phyloP scores from a whole-genome alignment of 108 stramenopile species.

The Skeletonema costatum region DNA sequence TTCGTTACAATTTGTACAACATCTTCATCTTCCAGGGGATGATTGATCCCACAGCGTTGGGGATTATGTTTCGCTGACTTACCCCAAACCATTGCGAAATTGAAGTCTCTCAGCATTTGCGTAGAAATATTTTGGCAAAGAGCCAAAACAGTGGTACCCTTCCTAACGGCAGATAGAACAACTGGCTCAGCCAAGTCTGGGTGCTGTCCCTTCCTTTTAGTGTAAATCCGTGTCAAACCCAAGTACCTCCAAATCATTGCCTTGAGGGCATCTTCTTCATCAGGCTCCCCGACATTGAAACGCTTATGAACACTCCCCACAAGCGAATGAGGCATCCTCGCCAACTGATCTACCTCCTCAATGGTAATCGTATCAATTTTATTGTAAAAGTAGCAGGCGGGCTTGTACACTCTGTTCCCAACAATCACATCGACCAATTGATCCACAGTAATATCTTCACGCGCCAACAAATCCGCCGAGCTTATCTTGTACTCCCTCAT shows the following conservation, averaged over 20 bases:
- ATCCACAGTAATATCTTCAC: slow-evolving; percentile 96
- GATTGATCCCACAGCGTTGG: slow-evolving; percentile 94
- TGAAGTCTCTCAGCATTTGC: slow-evolving; percentile 94
- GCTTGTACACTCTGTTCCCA: slow-evolving; percentile 96
- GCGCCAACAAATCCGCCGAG: slow-evolving; percentile 92
- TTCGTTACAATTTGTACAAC: slow-evolving; percentile 98
- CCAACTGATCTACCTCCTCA: slow-evolving; percentile 97
- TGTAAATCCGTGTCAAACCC: slow-evolving; percentile 96
- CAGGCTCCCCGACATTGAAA: slow-evolving; percentile 83
- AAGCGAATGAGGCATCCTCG: slow-evolving; percentile 93
- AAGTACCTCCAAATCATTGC: slow-evolving; percentile 96
- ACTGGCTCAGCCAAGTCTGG: slow-evolving; percentile 98
- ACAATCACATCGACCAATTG: slow-evolving; percentile 97
- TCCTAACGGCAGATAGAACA: slow-evolving; percentile 91
- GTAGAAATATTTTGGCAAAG: slow-evolving; percentile 79
- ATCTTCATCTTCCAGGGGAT: slow-evolving; percentile 96
- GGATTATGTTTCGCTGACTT: slow-evolving; percentile 94
- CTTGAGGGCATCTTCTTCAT: slow-evolving; percentile 75
- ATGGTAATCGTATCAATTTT: slow-evolving; percentile 98
- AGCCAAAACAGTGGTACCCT: slow-evolving; percentile 80
- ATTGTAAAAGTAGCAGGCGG: slow-evolving; percentile 97
- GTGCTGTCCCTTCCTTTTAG: slow-evolving; percentile 92
- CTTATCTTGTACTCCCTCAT: slow-evolving; percentile 94
- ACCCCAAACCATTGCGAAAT: slow-evolving; percentile 99
- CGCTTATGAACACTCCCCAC: slow-evolving; percentile 89